phyloP scores from a whole-genome alignment of 2,329 filamentous ascomycete genomes.

The Hymenoscyphus repandus region DNA sequence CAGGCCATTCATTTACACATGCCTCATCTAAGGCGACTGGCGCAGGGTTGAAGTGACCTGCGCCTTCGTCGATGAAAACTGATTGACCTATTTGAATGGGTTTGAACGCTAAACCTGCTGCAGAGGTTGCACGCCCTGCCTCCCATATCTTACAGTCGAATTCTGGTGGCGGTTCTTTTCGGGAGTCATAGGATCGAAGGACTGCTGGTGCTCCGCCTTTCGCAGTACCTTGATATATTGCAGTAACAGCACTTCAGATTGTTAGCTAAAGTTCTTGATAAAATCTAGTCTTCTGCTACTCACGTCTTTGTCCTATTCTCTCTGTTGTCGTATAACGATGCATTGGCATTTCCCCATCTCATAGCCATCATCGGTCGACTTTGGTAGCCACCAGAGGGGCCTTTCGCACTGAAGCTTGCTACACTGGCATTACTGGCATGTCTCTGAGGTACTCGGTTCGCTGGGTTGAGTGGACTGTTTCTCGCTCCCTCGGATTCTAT shows the following conservation, averaged over 20 bases:
- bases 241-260: conserved; percentile 74
- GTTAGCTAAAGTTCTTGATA: conserved; percentile 16
- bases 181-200: conserved; percentile 90
- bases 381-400: conserved; percentile 48
- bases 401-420: conserved; percentile 71
- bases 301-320: conserved; percentile 88
- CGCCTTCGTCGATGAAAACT: conserved; percentile 87
- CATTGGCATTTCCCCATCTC: conserved; percentile 76
- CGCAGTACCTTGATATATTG: conserved; percentile 78
- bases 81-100: conserved; percentile 91
- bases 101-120: conserved; percentile 91
- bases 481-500: conserved; percentile 20
- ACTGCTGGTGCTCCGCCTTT: conserved; percentile 64
- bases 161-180: conserved; percentile 84
- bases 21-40: conserved; percentile 86
- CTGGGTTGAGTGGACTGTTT: conserved; percentile 38
- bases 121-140: conserved; percentile 87
- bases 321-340: conserved; percentile 78
- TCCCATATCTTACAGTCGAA: conserved; percentile 97
- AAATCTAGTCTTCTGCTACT: conserved; percentile 34
- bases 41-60: conserved; percentile 86
- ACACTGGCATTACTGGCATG: conserved; percentile 76
- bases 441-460: conserved; percentile 41
- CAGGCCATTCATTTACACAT: conserved; percentile 88
- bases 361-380: conserved; percentile 46